These are phyloP conservation scores for Umbilicus rupestris DNA, from an alignment of 164 flowering plant genomes.

Conservation along the genomic window DNA sequence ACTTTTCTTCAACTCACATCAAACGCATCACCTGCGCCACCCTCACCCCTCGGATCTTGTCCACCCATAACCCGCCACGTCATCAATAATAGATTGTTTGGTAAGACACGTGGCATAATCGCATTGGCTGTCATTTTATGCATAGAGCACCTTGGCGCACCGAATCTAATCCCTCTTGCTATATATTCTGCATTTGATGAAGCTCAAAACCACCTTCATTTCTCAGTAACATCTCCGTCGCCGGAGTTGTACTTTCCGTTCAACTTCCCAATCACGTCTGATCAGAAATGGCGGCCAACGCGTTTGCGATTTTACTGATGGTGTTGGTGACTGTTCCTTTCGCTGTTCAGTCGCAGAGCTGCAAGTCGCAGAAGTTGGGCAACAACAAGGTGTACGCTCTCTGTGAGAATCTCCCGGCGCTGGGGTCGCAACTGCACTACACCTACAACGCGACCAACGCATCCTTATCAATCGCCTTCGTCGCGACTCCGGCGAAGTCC, in stretches of 20 bases:
- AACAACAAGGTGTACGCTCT: neutral
- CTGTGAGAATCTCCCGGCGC: neutral
- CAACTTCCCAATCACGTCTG: neutral
- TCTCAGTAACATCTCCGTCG: neutral
- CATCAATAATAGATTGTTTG: too few relatives aligned
- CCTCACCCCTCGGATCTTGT: slow-evolving; percentile 5
- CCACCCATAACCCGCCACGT: slow-evolving; percentile 1
- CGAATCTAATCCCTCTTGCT: neutral
- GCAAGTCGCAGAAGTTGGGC: neutral
- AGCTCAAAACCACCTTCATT: neutral
- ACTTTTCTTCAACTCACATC: neutral
- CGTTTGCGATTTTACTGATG: neutral
- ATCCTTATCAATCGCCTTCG: slow-evolving; percentile 6
- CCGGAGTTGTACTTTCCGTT: neutral
- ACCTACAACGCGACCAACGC: slow-evolving; percentile 8
- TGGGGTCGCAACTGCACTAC: neutral
- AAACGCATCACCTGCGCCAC: too few relatives aligned
- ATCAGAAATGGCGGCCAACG: neutral
- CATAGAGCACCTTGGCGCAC: neutral
- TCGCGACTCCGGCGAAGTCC: neutral
- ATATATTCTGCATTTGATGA: neutral
- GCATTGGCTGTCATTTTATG: neutral
- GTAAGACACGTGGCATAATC: neutral
- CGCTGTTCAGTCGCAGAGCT: slow-evolving; percentile 2
- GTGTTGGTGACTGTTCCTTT: neutral